Percentiles rank a stretch among this genome's conserved stretches.
These are phyloP conservation scores for Gamarada debralockiae DNA, from an alignment of 495 filamentous ascomycete species.

Conservation along the genomic window DNA sequence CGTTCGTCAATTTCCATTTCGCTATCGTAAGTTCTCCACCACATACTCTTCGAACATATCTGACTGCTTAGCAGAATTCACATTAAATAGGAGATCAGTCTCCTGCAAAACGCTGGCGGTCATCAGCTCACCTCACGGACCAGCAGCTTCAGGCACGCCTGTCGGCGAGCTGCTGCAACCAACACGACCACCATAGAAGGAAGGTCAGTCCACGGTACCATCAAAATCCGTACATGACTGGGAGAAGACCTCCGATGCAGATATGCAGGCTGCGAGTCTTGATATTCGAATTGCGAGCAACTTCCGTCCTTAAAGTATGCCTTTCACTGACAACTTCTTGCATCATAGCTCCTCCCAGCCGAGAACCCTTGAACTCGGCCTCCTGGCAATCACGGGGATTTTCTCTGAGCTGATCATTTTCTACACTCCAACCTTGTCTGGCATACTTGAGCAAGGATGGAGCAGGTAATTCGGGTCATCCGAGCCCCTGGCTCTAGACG, in stretches of 20 bases:
- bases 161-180: slow-evolving; percentile 16
- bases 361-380: background rate
- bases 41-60: too few species aligned
- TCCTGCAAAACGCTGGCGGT: slow-evolving; percentile 17
- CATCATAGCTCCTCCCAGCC: background rate
- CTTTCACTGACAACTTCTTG: background rate
- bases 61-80: too few species aligned
- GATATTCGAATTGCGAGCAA: background rate
- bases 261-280: background rate
- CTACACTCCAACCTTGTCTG: background rate
- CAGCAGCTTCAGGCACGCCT: slow-evolving; percentile 15
- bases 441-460: background rate
- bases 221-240: background rate
- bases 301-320: too few species aligned
- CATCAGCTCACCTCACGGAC: slow-evolving; percentile 10
- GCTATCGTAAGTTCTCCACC: too few species aligned
- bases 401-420: background rate
- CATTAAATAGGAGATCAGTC: slow-evolving; percentile 9
- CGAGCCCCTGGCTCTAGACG: slow-evolving; percentile 9
- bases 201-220: slow-evolving; percentile 12
- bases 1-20: too few species aligned
- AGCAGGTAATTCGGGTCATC: background rate
- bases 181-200: slow-evolving; percentile 19
- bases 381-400: background rate
- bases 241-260: background rate